Conservation (phyloP, 768 basidiomycete genomes). For the Heimioporus sp. region DNA sequence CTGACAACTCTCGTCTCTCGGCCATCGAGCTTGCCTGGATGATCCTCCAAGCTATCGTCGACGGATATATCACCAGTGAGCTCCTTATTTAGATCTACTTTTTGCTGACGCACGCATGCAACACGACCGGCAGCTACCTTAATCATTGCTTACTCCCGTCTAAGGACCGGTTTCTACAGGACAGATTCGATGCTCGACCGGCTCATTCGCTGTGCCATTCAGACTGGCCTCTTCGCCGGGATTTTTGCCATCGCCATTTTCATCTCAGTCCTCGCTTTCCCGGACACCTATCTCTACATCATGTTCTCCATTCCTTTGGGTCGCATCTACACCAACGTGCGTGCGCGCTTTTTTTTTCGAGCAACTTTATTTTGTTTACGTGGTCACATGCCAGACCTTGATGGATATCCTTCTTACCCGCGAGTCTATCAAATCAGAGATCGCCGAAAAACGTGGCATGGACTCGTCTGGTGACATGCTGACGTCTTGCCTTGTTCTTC, state of each 20-base stretch:
- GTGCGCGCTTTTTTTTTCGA: neutral
- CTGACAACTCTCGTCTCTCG: slow-evolving; percentile 39
- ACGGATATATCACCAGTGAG: slow-evolving; percentile 44
- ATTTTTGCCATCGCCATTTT: slow-evolving; percentile 52
- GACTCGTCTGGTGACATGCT: neutral
- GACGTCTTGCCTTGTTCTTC: neutral
- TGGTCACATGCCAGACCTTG: slow-evolving; percentile 5
- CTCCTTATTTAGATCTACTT: no score
- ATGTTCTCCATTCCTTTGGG: slow-evolving; percentile 42
- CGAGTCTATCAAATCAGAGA: neutral
- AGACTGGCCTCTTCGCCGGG: slow-evolving; percentile 52
- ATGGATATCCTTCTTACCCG: slow-evolving; percentile 10
- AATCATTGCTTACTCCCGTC: slow-evolving; percentile 34
- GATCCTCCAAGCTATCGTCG: slow-evolving; percentile 42
- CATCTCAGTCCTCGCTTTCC: slow-evolving; percentile 32
- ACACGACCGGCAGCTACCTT: slow-evolving; percentile 15
- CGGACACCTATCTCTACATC: slow-evolving; percentile 32
- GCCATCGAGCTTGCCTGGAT: slow-evolving; percentile 48
- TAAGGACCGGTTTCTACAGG: slow-evolving; percentile 50
- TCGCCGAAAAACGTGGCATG: neutral
- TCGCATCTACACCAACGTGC: slow-evolving; percentile 47
- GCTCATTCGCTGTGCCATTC: slow-evolving; percentile 52
- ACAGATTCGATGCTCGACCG: slow-evolving; percentile 54
- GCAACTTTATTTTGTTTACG: neutral
- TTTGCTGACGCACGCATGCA: neutral